Base-by-base conservation (phyloP, 2,329 filamentous ascomycete genomes). In the Botryotinia convoluta region DNA sequence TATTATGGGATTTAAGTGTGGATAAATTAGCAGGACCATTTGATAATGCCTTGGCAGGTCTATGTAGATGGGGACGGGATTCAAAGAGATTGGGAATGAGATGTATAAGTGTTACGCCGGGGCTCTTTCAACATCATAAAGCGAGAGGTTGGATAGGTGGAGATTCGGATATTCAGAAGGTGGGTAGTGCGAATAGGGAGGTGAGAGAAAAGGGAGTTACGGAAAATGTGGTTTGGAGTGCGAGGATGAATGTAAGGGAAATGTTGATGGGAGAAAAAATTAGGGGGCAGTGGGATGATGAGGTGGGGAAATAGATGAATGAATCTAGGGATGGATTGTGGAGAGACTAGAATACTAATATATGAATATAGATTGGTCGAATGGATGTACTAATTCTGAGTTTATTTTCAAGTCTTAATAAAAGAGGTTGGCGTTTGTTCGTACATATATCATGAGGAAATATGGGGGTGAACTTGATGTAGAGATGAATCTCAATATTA, bases 1-100 rank as follows among this genome's bases (percentile, higher is more conserved):
- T 90, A 26, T 86, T 88, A 71, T 90, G 87, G 81, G 88, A 90
- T 76, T 83, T 91, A 10, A 88, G 88, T 73, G 68, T 77, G 4
- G 80, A 82, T 74, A 78, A 79, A 44, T 75, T 81, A 3, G 70
- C 68, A 0, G 79, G 77, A 0, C 76, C 80, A 0, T 81, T 82
- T 60, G 81, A 82, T 68, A 82, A 82, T 65, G 78, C 80, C 8
- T 77, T 82, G 0, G 80, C 80, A 9, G 76, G 60, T 3, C 6
- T 71, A 6, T 71, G 69, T 57, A 44, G 69, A 42, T 71, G 69
- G 69, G 69, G 69, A 7, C 18, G 60, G 26, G 35, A 64, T 65
- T 20, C 26, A 5, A 75, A 12, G 7, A 68, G 42, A 39, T 10
- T 69, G 4, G 61, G 59, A 22, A 57, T 73, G 68, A 59, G 35